phyloP scores from a whole-genome alignment of 2,329 filamentous ascomycete genomes.

The Pseudogymnoascus sp. region DNA sequence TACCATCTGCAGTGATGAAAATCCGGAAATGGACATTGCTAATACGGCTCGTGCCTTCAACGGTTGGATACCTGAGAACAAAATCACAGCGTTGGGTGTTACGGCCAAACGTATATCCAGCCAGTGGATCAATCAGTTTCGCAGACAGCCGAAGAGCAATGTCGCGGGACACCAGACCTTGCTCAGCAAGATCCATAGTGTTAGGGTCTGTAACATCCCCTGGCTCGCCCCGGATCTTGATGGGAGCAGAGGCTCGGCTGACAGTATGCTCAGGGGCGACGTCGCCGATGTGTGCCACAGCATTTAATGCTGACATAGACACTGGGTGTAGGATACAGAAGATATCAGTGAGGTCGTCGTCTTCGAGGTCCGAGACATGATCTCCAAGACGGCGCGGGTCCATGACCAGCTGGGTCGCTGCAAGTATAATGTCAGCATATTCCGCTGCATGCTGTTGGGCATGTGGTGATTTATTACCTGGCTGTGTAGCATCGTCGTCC shows the following conservation, averaged over 20 bases:
- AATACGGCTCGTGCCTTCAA: conserved; percentile 55
- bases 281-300: conserved; percentile 46
- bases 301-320: conserved; percentile 61
- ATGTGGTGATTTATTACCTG: background rate
- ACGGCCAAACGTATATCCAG: conserved; percentile 82
- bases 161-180: conserved; percentile 37
- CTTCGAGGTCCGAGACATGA: conserved; percentile 73
- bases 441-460: background rate
- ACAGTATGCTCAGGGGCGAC: conserved; percentile 52
- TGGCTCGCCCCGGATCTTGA: conserved; percentile 19
- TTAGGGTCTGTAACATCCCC: conserved; percentile 10
- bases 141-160: conserved; percentile 77
- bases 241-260: conserved; percentile 41
- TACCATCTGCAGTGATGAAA: conserved; percentile 69
- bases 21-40: conserved; percentile 97
- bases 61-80: conserved; percentile 34
- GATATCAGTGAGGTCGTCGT: conserved; percentile 79
- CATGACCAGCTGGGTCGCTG: conserved; percentile 69
- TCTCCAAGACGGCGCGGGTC: conserved; percentile 73
- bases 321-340: conserved; percentile 80
- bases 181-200: conserved; percentile 17
- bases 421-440: background rate
- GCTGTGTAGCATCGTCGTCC: conserved; percentile 1
- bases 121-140: conserved; percentile 53
- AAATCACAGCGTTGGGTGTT: conserved; percentile 65